A percentile compares a stretch with the other conserved stretches of the same genome.
phyloP scores from a whole-genome alignment of 352 stramenopile genomes.

The Pythium sp. region DNA sequence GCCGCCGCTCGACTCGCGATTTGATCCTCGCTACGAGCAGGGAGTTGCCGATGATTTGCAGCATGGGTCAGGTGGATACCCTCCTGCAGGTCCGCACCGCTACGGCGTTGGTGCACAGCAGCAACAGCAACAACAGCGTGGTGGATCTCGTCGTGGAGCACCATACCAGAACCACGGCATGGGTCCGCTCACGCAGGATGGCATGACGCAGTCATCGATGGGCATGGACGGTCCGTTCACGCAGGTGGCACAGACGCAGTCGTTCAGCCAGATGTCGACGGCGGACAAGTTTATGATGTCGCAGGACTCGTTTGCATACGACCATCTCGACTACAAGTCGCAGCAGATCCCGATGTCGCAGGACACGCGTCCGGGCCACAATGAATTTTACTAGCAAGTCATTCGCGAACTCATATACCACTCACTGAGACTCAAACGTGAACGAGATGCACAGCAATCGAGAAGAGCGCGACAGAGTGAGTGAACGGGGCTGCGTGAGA shows the following conservation, averaged over 20 bases:
- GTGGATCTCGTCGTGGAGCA: constrained; percentile 26
- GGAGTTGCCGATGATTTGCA: constrained; percentile 12
- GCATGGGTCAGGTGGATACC: constrained; percentile 27
- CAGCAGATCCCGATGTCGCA: constrained; percentile 84
- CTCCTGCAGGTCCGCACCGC: constrained; percentile 38
- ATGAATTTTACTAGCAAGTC: constrained; percentile 66
- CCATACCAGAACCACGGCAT: constrained; percentile 28
- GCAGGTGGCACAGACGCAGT: constrained; percentile 74
- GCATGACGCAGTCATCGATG: constrained; percentile 61
- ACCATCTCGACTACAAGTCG: constrained; percentile 77
- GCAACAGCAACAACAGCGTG: constrained; percentile 21
- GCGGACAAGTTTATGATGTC: constrained; percentile 82
- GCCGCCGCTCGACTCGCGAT: constrained; percentile 80
- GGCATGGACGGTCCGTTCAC: constrained; percentile 77
- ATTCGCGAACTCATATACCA: too few species aligned
- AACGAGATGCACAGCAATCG: too few species aligned
- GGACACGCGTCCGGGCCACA: constrained; percentile 38
- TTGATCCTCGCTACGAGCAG: constrained; percentile 82
- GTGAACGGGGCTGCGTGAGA: too few species aligned
- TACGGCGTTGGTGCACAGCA: constrained; percentile 19
- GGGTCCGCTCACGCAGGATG: constrained; percentile 75
- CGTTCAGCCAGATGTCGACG: constrained; percentile 80
- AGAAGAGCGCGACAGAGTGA: too few species aligned
- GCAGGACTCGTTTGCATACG: constrained; percentile 76
- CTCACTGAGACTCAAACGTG: too few species aligned